Evolutionary conservation across 2,329 filamentous ascomycete genomes (phyloP), one percentile per base, ranked within the genome.

Genomic region (Hypoxylon sp.): DNA sequence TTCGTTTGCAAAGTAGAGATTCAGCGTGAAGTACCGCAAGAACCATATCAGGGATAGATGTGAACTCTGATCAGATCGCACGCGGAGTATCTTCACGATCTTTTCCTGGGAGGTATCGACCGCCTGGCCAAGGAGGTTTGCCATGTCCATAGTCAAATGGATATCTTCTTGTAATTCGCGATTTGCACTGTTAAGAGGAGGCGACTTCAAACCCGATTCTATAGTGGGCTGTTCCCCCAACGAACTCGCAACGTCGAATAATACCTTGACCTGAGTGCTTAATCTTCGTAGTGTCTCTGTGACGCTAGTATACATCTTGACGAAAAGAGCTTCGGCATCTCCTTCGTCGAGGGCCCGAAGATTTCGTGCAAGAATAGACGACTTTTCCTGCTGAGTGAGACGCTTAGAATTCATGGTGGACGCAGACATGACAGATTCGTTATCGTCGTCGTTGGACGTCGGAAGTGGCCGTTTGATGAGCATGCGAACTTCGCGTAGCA

Each of bases 361-460:
- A 67, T 98, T 98, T 9, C 93, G 86, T 4, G 95, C 93, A 24
- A 98, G 79, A 40, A 92, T 90, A 0, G 90, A 87, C 0, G 93
- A 97, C 71, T 95, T 97, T 65, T 98, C 93, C 69, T 96, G 91
- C 66, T 92, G 90, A 15, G 86, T 90, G 37, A 88, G 78, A 62
- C 87, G 84, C 56, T 84, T 84, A 23, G 88, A 88, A 37, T 84
- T 83, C 50, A 86, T 79, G 1, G 94, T 97, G 2, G 93, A 96
- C 0, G 88, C 83, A 1, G 93, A 93, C 75, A 94, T 88, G 78
- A 94, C 89, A 0, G 92, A 96, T 72, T 95, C 91, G 60, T 89
- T 91, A 71, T 99, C 95, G 65, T 98, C 94, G 58, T 99, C 95
- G 67, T 87, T 95, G 9, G 94, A 96, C 70, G 92, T 97, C 0